These are phyloP conservation scores for Gymnopus androsaceus DNA, from an alignment of 1,284 basidiomycete genomes.

Conservation along the genomic window DNA sequence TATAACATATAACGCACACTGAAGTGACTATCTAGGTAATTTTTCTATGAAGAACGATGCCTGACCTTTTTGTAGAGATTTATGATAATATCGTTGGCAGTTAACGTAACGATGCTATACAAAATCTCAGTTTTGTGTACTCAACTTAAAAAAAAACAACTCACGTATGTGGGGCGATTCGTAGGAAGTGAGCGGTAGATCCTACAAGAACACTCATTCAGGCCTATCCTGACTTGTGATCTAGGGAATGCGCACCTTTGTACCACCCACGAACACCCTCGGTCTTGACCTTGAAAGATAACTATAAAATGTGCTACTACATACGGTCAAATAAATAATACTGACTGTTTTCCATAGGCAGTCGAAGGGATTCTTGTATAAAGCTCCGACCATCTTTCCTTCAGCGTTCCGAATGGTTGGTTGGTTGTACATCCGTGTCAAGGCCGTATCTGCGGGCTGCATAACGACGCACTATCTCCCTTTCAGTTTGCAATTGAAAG, in stretches of 20 bases:
- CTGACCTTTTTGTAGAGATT: constrained; percentile 62
- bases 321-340: too few relatives aligned
- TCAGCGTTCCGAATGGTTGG: constrained; percentile 74
- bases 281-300: constrained; percentile 74
- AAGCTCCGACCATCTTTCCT: constrained; percentile 73
- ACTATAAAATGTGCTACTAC: too few relatives aligned
- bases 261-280: constrained; percentile 93
- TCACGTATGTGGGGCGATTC: constrained; percentile 91
- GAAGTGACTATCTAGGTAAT: too few relatives aligned
- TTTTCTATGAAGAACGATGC: background rate
- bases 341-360: constrained; percentile 99
- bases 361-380: constrained; percentile 93
- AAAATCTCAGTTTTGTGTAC: constrained; percentile 37
- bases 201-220: constrained; percentile 45
- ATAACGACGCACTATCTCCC: constrained; percentile 73
- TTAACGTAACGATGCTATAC: constrained; percentile 82
- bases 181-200: constrained; percentile 87
- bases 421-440: constrained; percentile 97
- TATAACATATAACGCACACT: too few relatives aligned
- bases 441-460: constrained; percentile 89
- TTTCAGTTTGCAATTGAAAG: constrained; percentile 12
- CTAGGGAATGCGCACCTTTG: constrained; percentile 59
- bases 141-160: constrained; percentile 24
- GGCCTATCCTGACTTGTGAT: background rate
- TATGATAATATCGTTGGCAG: constrained; percentile 83